phyloP scores from a whole-genome alignment of 179 eudicot genomes.

The Corrigiola litoralis region DNA sequence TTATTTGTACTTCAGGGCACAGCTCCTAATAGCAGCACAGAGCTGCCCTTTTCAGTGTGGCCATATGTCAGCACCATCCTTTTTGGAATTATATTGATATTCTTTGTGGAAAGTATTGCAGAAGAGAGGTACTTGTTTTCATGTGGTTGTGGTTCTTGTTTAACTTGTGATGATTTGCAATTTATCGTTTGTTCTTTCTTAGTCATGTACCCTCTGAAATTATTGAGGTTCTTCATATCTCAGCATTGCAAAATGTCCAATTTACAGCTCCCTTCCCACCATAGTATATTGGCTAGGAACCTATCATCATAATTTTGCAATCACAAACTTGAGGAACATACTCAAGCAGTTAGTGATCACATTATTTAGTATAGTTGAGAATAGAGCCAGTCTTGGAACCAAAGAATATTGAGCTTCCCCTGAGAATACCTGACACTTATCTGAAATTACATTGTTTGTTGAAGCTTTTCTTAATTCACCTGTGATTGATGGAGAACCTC shows the following conservation, averaged over 20 bases:
- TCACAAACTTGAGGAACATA: background rate
- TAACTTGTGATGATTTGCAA: background rate
- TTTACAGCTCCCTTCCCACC: background rate
- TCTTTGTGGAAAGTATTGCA: conserved; percentile 84
- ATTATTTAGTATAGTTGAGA: too few species aligned
- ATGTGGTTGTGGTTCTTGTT: background rate
- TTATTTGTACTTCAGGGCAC: conserved; percentile 53
- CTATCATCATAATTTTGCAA: background rate
- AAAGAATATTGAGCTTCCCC: background rate
- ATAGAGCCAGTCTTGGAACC: too few species aligned
- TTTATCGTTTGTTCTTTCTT: background rate
- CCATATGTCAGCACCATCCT: conserved; percentile 70
- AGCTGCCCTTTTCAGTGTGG: conserved; percentile 67
- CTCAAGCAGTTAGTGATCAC: too few species aligned
- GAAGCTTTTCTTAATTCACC: background rate
- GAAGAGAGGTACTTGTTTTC: conserved; percentile 74
- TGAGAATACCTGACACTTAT: background rate
- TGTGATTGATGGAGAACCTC: too few species aligned
- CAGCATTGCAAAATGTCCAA: background rate
- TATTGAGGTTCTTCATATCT: background rate
- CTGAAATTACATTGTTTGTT: background rate
- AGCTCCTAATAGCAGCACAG: conserved; percentile 39
- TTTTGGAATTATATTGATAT: conserved; percentile 80
- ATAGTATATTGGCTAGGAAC: background rate
- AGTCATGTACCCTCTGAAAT: too few species aligned